These are phyloP conservation scores for Protomyces macrosporus DNA, from an alignment of 1,139 yeast genomes.

Conservation along the genomic window DNA sequence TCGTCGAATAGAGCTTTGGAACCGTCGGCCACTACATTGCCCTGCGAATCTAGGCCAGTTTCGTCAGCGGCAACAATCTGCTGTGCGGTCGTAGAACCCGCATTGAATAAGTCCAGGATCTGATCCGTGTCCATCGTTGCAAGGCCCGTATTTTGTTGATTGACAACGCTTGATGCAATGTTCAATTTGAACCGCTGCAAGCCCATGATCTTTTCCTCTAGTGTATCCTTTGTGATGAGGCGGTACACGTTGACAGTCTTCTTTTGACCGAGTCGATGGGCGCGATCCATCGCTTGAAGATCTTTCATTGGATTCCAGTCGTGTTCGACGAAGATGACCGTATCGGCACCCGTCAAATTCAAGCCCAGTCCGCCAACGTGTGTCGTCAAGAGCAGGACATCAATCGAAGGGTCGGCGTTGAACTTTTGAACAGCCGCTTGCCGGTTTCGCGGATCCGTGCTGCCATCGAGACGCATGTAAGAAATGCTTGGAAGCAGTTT, in stretches of 20 bases:
- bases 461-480: constrained; percentile 91
- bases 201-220: constrained; percentile 98
- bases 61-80: constrained; percentile 38
- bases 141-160: constrained; percentile 92
- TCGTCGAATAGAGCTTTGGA: constrained; percentile 41
- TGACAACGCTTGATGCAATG: constrained; percentile 91
- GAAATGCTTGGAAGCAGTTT: constrained; percentile 87
- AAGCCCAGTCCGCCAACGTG: constrained; percentile 98
- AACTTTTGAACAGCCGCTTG: constrained; percentile 87
- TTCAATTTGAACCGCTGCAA: constrained; percentile 95
- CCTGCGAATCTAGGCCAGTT: constrained; percentile 38
- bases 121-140: constrained; percentile 97
- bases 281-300: constrained; percentile 98
- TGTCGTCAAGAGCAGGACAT: constrained; percentile 82
- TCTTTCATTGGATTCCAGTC: constrained; percentile 99
- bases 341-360: constrained; percentile 96
- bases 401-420: constrained; percentile 95
- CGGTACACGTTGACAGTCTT: constrained; percentile 94
- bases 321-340: constrained; percentile 96
- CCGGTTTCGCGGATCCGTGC: constrained; percentile 86
- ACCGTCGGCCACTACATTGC: constrained; percentile 32
- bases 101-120: constrained; percentile 77
- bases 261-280: constrained; percentile 96
- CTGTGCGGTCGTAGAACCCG: constrained; percentile 41
- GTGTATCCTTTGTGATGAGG: constrained; percentile 81